Evolutionary conservation across 1,284 basidiomycete genomes (phyloP), one percentile per base, ranked within the genome.

Genomic region (Baeospora myosura): DNA sequence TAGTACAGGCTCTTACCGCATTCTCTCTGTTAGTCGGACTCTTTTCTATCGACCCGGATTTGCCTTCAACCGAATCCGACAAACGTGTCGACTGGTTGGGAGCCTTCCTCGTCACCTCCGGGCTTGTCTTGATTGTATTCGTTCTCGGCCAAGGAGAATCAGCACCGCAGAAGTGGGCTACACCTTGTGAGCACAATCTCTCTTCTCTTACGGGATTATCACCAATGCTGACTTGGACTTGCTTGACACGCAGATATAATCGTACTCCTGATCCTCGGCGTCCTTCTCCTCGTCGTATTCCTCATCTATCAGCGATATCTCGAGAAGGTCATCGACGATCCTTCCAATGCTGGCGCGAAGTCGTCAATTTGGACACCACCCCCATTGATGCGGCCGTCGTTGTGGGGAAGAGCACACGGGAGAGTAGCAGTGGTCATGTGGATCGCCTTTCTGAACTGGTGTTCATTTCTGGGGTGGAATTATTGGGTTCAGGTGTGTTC

Each of bases 81-180:
- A 63, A 63, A 18, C 69, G 84, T 0, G 68, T 95, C 0, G 91
- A 96, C 55, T 93, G 32, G 32, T 18, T 34, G 11, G 32, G 32
- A 14, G 32, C 14, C 11, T 34, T 34, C 21, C 32, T 34, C 7
- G 32, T 34, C 32, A 34, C 32, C 21, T n/a, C 6, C 21, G 32
- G 32, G 21, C 18, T 34, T n/a, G 79, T 88, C 0, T 66, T 94
- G 2, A 69, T 95, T 48, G 73, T 87, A 8, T 94, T 93, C 53
- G 78, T 81, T 0, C 72, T 95, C 1, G 80, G 81, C 34, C 78
- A 89, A 53, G 89, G 84, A 1, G 73, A 77, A 33, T 63, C 73
- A 6, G 87, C 84, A 0, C 72, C 80, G 0, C 49, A 80, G 8
- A 73, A 78, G n/a, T 94, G 88, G 88, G 66, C 59, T 38, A 88